These are phyloP conservation scores for Fusarium tricinctum DNA, from an alignment of 2,329 filamentous ascomycete species.

Conservation along the genomic window DNA sequence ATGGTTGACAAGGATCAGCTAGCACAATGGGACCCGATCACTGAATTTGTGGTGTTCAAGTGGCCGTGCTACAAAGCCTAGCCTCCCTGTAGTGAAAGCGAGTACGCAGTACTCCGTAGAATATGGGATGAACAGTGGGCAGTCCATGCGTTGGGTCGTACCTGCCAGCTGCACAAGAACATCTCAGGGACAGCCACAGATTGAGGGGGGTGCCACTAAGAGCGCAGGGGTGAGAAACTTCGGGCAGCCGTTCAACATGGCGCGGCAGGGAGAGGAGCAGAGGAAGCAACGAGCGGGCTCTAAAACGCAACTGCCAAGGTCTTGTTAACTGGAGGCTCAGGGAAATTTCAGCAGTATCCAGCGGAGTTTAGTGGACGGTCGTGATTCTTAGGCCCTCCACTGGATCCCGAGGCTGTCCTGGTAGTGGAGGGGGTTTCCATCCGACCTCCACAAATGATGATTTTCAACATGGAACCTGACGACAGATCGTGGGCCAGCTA, in stretches of 20 bases:
- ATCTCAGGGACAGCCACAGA: constrained; percentile 4
- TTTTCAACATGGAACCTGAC: constrained; percentile 36
- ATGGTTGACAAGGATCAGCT: constrained; percentile 31
- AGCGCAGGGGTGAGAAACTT: constrained; percentile 27
- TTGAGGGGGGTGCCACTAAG: constrained; percentile 35
- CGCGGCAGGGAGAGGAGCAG: constrained; percentile 44
- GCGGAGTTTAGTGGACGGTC: constrained; percentile 14
- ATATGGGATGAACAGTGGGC: constrained; percentile 49
- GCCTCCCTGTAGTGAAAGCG: neutral
- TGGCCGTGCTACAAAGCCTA: constrained; percentile 10
- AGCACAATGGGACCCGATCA: constrained; percentile 15
- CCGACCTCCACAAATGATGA: constrained; percentile 31
- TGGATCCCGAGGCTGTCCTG: neutral
- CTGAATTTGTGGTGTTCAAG: constrained; percentile 10
- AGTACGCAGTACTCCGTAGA: constrained; percentile 24
- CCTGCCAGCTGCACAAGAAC: constrained; percentile 34
- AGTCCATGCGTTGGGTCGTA: constrained; percentile 30
- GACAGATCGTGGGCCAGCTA: constrained; percentile 8
- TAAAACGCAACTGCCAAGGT: constrained; percentile 19
- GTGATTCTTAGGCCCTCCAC: neutral
- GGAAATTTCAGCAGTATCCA: constrained; percentile 17
- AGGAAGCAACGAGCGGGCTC: constrained; percentile 28
- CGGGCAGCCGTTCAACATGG: constrained; percentile 37
- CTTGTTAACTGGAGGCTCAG: constrained; percentile 4
- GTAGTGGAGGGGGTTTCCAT: constrained; percentile 7